These are phyloP conservation scores for Tanacetum coccineum DNA, from an alignment of 129 eudicot genomes.

Conservation along the genomic window DNA sequence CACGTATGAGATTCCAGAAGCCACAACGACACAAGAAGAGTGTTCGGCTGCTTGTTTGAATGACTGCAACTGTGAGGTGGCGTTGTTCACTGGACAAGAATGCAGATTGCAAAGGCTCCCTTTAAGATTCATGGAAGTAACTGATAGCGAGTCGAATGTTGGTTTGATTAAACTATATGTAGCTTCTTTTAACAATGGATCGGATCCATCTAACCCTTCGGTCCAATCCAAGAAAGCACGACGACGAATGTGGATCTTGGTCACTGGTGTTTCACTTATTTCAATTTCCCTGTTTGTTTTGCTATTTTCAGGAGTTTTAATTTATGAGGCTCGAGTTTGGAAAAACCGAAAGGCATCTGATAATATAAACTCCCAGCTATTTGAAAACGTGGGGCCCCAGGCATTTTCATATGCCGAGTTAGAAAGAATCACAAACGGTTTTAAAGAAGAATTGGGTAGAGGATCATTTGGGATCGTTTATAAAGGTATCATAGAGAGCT, in stretches of 20 bases:
- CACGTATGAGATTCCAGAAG: slow-evolving; percentile 10
- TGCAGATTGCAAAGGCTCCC: slow-evolving; percentile 40
- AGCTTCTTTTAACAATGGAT: slow-evolving; percentile 1
- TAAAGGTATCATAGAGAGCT: slow-evolving; percentile 33
- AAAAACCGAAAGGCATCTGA: slow-evolving; percentile 7
- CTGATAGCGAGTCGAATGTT: not conserved
- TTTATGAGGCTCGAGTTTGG: slow-evolving; percentile 6
- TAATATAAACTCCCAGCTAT: slow-evolving; percentile 4
- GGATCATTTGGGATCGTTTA: slow-evolving; percentile 48
- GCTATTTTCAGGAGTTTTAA: slow-evolving; percentile 17
- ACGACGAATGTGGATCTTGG: slow-evolving; percentile 6
- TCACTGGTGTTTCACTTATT: slow-evolving; percentile 22
- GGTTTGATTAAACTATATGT: slow-evolving; percentile 11
- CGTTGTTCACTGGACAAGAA: slow-evolving; percentile 13
- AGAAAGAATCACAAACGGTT: slow-evolving; percentile 27
- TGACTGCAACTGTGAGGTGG: slow-evolving; percentile 42
- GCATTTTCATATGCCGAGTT: slow-evolving; percentile 38
- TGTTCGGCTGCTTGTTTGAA: slow-evolving; percentile 30
- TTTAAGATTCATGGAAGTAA: slow-evolving; percentile 16
- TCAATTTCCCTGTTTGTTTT: slow-evolving; percentile 10
- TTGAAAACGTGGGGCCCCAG: slow-evolving; percentile 12
- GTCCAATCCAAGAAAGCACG: not conserved
- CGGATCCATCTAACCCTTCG: not conserved
- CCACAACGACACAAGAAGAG: slow-evolving; percentile 19
- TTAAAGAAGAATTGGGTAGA: slow-evolving; percentile 39